Evolutionary conservation across 306 rosid genomes (phyloP).

Genomic region (Dalbergia cochinchinensis): DNA sequence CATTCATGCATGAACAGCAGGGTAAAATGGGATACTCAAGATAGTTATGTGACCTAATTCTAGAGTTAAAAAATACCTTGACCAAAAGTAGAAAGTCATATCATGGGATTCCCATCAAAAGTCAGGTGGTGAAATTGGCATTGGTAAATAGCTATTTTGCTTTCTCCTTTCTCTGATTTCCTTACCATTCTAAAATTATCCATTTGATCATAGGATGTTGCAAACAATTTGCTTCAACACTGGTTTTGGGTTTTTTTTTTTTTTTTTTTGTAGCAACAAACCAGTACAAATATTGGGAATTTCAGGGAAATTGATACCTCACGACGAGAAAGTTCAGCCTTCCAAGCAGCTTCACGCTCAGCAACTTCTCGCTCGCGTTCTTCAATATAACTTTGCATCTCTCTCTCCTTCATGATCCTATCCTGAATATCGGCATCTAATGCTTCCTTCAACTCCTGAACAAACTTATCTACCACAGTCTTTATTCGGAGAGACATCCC

Average conservation of each 20-base stretch:
- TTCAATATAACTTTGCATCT: slow-evolving; percentile 97
- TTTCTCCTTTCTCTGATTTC: not conserved
- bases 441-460: slow-evolving; percentile 92
- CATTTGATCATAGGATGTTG: slow-evolving; percentile 12
- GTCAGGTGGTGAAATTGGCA: slow-evolving; percentile 2
- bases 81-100: slow-evolving; percentile 7
- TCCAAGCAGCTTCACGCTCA: slow-evolving; percentile 99
- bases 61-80: not conserved
- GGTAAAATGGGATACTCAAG: not conserved
- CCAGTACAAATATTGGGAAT: not conserved
- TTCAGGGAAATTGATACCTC: slow-evolving; percentile 65
- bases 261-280: not conserved
- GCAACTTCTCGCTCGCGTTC: slow-evolving; percentile 99
- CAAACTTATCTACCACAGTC: slow-evolving; percentile 93
- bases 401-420: slow-evolving; percentile 96
- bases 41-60: slow-evolving; percentile 8
- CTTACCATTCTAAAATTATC: slow-evolving; percentile 2
- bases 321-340: slow-evolving; percentile 98
- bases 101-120: not conserved
- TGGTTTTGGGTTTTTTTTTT: not conserved
- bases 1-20: slow-evolving; percentile 5
- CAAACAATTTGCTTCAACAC: not conserved
- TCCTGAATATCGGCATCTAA: slow-evolving; percentile 96
- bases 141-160: not conserved
- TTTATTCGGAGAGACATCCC: slow-evolving; percentile 91